Evolutionary conservation across 2,329 filamentous ascomycete species (phyloP).

Genomic region (Fusarium sterilihyphosum): DNA sequence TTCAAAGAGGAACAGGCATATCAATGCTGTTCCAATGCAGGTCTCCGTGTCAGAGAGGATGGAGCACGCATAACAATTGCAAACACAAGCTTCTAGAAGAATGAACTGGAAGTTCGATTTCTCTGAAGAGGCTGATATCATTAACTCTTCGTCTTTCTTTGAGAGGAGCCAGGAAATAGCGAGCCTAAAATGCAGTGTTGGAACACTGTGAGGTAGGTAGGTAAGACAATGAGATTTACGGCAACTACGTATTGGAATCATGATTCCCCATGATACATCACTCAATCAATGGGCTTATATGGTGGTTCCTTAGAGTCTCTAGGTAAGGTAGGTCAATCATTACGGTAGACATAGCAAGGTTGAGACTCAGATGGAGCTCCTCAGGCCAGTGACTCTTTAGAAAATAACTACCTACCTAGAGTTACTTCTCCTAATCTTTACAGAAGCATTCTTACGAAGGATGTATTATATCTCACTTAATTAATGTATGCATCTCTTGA

Average conservation of each 20-base stretch:
- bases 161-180: neutral
- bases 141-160: neutral
- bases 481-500: neutral
- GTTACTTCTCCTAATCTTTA: neutral
- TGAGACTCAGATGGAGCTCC: neutral
- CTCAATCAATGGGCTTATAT: neutral
- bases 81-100: neutral
- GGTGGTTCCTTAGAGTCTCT: neutral
- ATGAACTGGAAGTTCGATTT: accelerated
- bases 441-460: neutral
- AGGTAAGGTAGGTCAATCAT: too few species aligned
- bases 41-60: neutral
- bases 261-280: neutral
- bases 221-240: neutral
- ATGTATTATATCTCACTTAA: too few species aligned
- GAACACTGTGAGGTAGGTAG: neutral
- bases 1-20: neutral
- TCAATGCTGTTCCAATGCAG: neutral
- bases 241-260: neutral
- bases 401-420: neutral
- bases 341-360: too few species aligned
- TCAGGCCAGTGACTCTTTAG: neutral
- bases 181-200: too few species aligned
- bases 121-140: neutral
- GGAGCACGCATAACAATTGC: neutral